A percentile compares a stretch with the other conserved stretches of the same genome.
Conservation (phyloP, 2,329 filamentous ascomycete genomes). For the Coniochaeta ligniaria region DNA sequence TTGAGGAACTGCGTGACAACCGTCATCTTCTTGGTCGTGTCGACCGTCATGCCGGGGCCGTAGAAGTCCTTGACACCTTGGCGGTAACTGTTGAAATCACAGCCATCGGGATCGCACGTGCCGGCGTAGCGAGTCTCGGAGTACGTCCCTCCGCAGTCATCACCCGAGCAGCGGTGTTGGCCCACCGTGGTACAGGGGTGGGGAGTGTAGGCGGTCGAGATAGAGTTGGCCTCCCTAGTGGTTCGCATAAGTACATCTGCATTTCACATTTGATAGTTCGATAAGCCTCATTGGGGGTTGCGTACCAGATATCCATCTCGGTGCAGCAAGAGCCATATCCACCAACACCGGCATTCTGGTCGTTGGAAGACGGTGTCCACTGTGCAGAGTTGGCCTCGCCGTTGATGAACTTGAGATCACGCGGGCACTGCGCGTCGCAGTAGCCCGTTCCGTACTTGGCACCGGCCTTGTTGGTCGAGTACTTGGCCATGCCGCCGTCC, state of each 20-base stretch:
- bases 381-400: constrained; percentile 43
- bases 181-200: constrained; percentile 45
- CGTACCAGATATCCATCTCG: constrained; percentile 54
- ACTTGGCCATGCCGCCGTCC: constrained; percentile 45
- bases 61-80: constrained; percentile 54
- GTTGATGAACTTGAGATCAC: constrained; percentile 48
- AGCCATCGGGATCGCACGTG: constrained; percentile 57
- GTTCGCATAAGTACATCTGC: neutral
- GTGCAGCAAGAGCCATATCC: constrained; percentile 45
- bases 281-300: neutral
- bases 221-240: constrained; percentile 54
- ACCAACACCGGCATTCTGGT: constrained; percentile 42
- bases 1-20: constrained; percentile 56
- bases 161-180: constrained; percentile 31
- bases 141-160: constrained; percentile 41
- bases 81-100: constrained; percentile 60
- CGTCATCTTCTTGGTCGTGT: constrained; percentile 49
- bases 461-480: constrained; percentile 39
- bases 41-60: constrained; percentile 47
- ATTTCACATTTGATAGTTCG: neutral
- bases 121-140: constrained; percentile 44
- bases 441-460: constrained; percentile 55
- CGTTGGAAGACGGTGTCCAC: constrained; percentile 40
- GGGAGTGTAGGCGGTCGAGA: constrained; percentile 51
- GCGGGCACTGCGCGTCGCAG: constrained; percentile 44